phyloP scores from a whole-genome alignment of 31 red algal species.

The Pterothamnion heteromorphum region DNA sequence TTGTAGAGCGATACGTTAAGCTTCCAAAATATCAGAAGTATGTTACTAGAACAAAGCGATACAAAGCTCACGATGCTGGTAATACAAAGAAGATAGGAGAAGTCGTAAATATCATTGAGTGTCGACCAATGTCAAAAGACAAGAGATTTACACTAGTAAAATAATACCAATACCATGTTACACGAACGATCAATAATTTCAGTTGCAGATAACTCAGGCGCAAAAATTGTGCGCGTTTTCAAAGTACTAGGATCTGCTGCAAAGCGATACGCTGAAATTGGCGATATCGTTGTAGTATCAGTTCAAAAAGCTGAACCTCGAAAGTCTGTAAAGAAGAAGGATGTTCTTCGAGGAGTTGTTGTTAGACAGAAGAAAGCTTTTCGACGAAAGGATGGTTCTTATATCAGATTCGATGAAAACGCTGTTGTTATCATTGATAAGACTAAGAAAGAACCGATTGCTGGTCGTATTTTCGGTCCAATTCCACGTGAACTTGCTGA shows the following conservation, averaged over 20 bases:
- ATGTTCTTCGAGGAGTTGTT: not conserved
- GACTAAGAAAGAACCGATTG: not conserved
- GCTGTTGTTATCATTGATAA: not conserved
- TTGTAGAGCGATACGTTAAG: not conserved
- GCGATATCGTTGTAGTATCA: not conserved
- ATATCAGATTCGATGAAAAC: slow-evolving; percentile 23
- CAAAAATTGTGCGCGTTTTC: not conserved
- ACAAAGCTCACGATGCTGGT: not conserved
- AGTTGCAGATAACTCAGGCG: slow-evolving; percentile 5
- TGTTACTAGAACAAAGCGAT: not conserved
- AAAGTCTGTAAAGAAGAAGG: not conserved
- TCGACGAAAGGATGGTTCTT: slow-evolving; percentile 20
- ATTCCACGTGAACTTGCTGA: not conserved
- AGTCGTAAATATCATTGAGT: not conserved
- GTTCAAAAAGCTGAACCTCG: not conserved
- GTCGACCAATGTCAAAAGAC: not conserved
- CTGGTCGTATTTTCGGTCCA: slow-evolving; percentile 18
- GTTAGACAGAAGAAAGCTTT: slow-evolving; percentile 9
- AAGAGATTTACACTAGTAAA: not conserved
- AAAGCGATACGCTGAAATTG: not conserved
- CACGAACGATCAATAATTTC: not conserved
- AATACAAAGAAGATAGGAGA: not conserved
- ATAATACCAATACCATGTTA: not conserved
- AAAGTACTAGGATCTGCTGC: not conserved
- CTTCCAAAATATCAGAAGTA: slow-evolving; percentile 7